These are phyloP conservation scores for Suhomyces kunorum DNA, from an alignment of 1,139 yeast species.

Conservation along the genomic window DNA sequence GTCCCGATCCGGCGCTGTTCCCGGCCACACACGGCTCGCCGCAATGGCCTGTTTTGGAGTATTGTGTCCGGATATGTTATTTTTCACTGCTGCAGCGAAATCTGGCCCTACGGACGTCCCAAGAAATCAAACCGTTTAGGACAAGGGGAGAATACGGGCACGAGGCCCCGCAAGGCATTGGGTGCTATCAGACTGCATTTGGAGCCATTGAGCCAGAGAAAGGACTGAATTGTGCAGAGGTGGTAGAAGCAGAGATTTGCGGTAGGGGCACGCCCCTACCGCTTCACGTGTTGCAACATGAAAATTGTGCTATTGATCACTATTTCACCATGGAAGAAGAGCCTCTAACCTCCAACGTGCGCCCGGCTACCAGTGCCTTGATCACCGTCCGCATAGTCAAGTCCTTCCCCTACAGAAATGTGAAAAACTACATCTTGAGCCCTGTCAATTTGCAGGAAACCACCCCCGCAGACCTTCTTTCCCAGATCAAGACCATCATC, in stretches of 20 bases:
- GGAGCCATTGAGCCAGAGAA: background rate
- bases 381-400: slow-evolving; percentile 84
- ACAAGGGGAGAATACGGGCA: too few species aligned
- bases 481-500: slow-evolving; percentile 47
- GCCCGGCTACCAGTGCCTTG: slow-evolving; percentile 69
- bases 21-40: too few species aligned
- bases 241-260: background rate
- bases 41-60: too few species aligned
- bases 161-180: too few species aligned
- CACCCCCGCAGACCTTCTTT: slow-evolving; percentile 65
- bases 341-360: slow-evolving; percentile 66
- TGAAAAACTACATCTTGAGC: slow-evolving; percentile 73
- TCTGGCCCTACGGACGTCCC: too few species aligned
- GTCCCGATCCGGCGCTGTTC: too few species aligned
- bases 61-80: too few species aligned
- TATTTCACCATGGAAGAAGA: slow-evolving; percentile 20
- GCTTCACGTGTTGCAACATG: slow-evolving; percentile 1
- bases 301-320: slow-evolving; percentile 1
- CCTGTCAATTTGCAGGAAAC: slow-evolving; percentile 71
- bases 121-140: too few species aligned
- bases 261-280: background rate
- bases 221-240: background rate
- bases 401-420: slow-evolving; percentile 90
- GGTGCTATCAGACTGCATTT: too few species aligned
- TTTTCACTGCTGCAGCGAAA: too few species aligned